Evolutionary conservation across 805 yeast species (phyloP).

Genomic region (Kurtzmaniella cleridarum): DNA sequence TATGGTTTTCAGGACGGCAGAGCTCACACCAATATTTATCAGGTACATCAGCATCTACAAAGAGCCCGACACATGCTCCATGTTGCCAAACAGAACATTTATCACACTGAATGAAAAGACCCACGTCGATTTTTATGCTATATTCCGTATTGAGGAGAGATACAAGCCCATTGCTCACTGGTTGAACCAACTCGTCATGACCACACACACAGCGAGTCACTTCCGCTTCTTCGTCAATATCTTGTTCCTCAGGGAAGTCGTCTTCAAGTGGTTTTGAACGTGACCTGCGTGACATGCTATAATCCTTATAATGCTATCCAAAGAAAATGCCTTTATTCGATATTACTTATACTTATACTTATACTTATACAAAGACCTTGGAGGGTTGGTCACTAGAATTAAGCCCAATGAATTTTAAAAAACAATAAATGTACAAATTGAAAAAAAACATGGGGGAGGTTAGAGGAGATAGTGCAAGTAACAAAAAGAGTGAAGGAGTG

Average conservation of each 20-base stretch:
- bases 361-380: too few relatives aligned
- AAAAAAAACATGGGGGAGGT: too few relatives aligned
- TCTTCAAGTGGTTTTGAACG: slow-evolving; percentile 1
- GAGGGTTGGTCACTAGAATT: too few relatives aligned
- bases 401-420: too few relatives aligned
- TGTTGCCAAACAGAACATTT: slow-evolving; percentile 96
- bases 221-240: slow-evolving; percentile 34
- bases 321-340: too few relatives aligned
- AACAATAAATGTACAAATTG: too few relatives aligned
- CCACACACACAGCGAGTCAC: slow-evolving; percentile 40
- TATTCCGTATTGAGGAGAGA: slow-evolving; percentile 25
- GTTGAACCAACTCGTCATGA: slow-evolving; percentile 29
- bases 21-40: slow-evolving; percentile 93
- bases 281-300: background rate
- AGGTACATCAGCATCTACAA: slow-evolving; percentile 70
- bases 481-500: too few relatives aligned
- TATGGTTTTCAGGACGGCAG: slow-evolving; percentile 83
- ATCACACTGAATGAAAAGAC: slow-evolving; percentile 81
- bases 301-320: too few relatives aligned
- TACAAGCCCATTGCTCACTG: slow-evolving; percentile 19
- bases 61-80: slow-evolving; percentile 89
- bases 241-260: slow-evolving; percentile 13
- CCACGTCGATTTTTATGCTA: slow-evolving; percentile 42
- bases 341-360: too few relatives aligned
- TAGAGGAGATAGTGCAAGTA: too few relatives aligned